These are phyloP conservation scores for Colletotrichum sp. DNA, from an alignment of 2,329 filamentous ascomycete genomes.

Conservation along the genomic window DNA sequence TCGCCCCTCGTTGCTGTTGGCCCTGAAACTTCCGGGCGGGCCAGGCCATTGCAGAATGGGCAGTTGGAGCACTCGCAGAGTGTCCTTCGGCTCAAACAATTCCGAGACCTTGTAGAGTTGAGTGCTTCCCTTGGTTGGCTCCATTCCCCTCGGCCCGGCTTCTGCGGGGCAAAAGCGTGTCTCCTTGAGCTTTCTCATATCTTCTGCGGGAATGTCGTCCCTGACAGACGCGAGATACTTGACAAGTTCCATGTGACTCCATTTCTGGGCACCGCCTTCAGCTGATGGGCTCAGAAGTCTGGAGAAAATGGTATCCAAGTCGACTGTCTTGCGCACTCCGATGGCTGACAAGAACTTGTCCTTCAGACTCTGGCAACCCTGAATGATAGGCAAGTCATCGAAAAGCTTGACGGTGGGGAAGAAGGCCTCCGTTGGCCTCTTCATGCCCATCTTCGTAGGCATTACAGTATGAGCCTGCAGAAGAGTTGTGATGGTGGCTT, in stretches of 20 bases:
- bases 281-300: conserved; percentile 72
- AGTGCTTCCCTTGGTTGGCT: conserved; percentile 54
- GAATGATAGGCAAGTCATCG: conserved; percentile 86
- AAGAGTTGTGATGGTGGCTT: conserved; percentile 66
- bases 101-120: conserved; percentile 76
- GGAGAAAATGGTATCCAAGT: conserved; percentile 91
- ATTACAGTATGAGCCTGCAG: conserved; percentile 76
- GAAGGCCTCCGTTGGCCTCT: conserved; percentile 82
- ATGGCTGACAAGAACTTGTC: conserved; percentile 86
- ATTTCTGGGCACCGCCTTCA: conserved; percentile 64
- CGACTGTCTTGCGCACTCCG: conserved; percentile 93
- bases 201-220: conserved; percentile 83
- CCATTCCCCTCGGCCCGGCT: conserved; percentile 58
- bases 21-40: conserved; percentile 63
- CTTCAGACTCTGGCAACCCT: conserved; percentile 78
- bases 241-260: conserved; percentile 94
- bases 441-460: conserved; percentile 92
- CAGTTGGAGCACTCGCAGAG: conserved; percentile 71
- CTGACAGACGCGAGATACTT: conserved; percentile 91
- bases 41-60: conserved; percentile 85
- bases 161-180: conserved; percentile 86
- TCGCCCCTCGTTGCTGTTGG: conserved; percentile 71
- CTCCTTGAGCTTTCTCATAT: conserved; percentile 78
- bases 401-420: conserved; percentile 95
- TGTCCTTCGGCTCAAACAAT: conserved; percentile 79